Evolutionary conservation across 441 rosid species (phyloP).

Genomic region (Pelargonium cotyledonis): DNA sequence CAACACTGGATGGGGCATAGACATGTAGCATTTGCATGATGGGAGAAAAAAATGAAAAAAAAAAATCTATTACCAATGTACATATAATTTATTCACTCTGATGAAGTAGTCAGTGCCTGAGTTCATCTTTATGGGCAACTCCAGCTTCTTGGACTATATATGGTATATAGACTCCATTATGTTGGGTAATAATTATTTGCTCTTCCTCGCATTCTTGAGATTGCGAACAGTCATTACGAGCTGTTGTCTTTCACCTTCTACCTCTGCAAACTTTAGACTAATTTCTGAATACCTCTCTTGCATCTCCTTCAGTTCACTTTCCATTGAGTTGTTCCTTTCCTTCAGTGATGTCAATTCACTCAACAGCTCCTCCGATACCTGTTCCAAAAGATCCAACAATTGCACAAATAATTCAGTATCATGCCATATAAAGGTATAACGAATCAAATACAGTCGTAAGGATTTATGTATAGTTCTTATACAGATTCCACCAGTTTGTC

Average conservation of each 20-base stretch:
- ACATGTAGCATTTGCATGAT: too few relatives aligned
- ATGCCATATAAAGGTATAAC: neutral
- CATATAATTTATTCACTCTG: neutral
- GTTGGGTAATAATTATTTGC: neutral
- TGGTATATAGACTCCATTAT: neutral
- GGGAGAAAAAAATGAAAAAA: neutral
- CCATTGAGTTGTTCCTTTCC: neutral
- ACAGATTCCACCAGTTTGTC: too few relatives aligned
- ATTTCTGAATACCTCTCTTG: constrained; percentile 6
- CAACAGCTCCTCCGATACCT: neutral
- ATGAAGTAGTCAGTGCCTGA: neutral
- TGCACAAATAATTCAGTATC: neutral
- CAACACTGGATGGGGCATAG: neutral
- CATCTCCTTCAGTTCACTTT: constrained; percentile 5
- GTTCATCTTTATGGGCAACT: neutral
- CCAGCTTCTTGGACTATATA: constrained; percentile 1
- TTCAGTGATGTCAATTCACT: neutral
- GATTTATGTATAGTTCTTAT: too few relatives aligned
- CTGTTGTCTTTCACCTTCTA: constrained; percentile 2
- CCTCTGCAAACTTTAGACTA: constrained; percentile 3
- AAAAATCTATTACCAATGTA: neutral
- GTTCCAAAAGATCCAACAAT: neutral
- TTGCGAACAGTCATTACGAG: constrained; percentile 1
- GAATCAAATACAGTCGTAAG: neutral
- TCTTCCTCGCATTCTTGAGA: neutral